phyloP scores from a whole-genome alignment of 192 early-diverging fungal genomes.

The Diversispora eburnea region DNA sequence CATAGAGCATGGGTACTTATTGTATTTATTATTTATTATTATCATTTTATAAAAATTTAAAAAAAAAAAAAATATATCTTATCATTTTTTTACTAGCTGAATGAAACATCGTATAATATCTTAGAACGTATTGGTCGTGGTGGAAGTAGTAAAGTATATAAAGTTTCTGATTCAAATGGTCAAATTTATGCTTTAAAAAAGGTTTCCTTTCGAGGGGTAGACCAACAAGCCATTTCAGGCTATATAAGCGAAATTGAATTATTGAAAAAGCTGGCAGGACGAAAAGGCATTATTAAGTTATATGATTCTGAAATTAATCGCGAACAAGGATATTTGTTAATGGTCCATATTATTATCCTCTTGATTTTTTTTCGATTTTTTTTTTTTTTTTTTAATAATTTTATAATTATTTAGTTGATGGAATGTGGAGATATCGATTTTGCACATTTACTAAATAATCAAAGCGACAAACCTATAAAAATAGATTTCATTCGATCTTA shows the following conservation, averaged over 20 bases:
- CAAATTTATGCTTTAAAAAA: slow-evolving; percentile 80
- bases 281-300: slow-evolving; percentile 75
- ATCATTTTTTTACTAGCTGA: background rate
- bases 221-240: slow-evolving; percentile 59
- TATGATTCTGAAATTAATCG: slow-evolving; percentile 71
- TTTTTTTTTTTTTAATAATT: background rate
- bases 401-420: slow-evolving; percentile 49
- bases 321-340: slow-evolving; percentile 54
- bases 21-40: background rate
- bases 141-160: slow-evolving; percentile 88
- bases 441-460: slow-evolving; percentile 54
- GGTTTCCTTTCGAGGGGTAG: slow-evolving; percentile 69
- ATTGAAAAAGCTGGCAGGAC: slow-evolving; percentile 59
- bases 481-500: slow-evolving; percentile 76
- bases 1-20: no score
- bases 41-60: background rate
- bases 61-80: background rate
- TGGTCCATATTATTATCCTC: slow-evolving; percentile 50
- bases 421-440: slow-evolving; percentile 92
- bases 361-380: background rate
- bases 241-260: slow-evolving; percentile 85
- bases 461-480: slow-evolving; percentile 52
- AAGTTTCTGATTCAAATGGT: slow-evolving; percentile 63
- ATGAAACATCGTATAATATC: background rate
- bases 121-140: slow-evolving; percentile 68